A percentile compares a stretch with the other conserved stretches of the same genome.
phyloP scores from a whole-genome alignment of 805 yeast genomes.

The Metschnikowia arizonensis region DNA sequence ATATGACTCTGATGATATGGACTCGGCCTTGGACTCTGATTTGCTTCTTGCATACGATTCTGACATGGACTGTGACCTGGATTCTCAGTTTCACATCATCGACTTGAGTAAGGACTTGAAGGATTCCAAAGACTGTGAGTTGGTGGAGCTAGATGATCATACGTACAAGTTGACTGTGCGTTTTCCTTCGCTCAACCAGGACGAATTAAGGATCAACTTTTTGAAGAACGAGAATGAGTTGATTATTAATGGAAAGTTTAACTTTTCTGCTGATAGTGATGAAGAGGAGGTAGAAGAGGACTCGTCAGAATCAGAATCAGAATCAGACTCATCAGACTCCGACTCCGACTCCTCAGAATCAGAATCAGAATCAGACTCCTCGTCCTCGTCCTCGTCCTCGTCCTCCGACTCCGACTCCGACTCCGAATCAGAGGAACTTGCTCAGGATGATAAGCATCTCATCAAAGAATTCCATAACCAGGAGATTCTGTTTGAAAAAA shows the following conservation, averaged over 20 bases:
- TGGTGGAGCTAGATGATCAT: conserved; percentile 35
- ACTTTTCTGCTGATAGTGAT: conserved; percentile 26
- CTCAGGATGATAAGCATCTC: conserved; percentile 37
- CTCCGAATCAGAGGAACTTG: conserved; percentile 33
- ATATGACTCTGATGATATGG: conserved; percentile 10
- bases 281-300: conserved; percentile 21
- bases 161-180: conserved; percentile 39
- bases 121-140: conserved; percentile 42
- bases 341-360: conserved; percentile 11
- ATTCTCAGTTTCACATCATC: conserved; percentile 24
- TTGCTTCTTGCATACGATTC: conserved; percentile 16
- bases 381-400: conserved; percentile 8
- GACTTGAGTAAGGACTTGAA: conserved; percentile 41
- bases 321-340: conserved; percentile 10
- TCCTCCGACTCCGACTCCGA: conserved; percentile 17
- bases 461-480: conserved; percentile 37
- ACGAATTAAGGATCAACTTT: conserved; percentile 38
- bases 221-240: conserved; percentile 40
- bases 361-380: conserved; percentile 17
- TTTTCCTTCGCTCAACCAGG: conserved; percentile 39
- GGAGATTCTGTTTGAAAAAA: conserved; percentile 41
- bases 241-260: conserved; percentile 37
- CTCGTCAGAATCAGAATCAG: conserved; percentile 5
- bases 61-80: too few species aligned
- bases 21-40: too few species aligned